Percentiles rank a stretch among this genome's conserved stretches.
phyloP scores from a whole-genome alignment of 768 basidiomycete species.

The Mycena kentingensis region DNA sequence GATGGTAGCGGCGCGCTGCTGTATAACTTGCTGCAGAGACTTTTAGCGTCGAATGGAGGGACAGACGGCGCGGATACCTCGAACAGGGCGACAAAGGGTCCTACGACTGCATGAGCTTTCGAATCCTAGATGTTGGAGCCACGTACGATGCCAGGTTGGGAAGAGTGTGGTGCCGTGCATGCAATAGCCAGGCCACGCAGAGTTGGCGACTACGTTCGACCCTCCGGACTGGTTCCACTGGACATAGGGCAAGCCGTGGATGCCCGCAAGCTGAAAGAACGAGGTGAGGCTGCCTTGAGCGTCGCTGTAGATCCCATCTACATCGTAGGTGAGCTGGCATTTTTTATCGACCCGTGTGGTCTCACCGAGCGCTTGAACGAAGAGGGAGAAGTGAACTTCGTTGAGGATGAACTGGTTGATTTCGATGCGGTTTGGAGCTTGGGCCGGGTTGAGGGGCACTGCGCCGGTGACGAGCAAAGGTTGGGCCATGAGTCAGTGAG shows the following conservation, averaged over 20 bases:
- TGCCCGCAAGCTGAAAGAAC: conserved; percentile 49
- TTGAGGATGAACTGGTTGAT: conserved; percentile 47
- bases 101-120: too few relatives aligned
- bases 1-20: conserved; percentile 41
- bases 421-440: conserved; percentile 45
- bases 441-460: too few relatives aligned
- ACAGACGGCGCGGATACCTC: conserved; percentile 39
- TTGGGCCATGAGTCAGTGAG: too few relatives aligned
- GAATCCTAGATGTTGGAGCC: too few relatives aligned
- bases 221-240: conserved; percentile 45
- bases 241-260: conserved; percentile 53
- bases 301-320: conserved; percentile 34
- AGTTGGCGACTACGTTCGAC: conserved; percentile 23
- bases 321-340: too few relatives aligned
- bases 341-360: too few relatives aligned
- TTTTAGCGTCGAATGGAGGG: background rate
- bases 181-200: conserved; percentile 51
- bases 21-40: conserved; percentile 48
- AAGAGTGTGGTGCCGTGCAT: conserved; percentile 56
- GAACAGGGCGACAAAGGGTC: conserved; percentile 50
- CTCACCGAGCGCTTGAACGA: conserved; percentile 52
- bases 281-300: conserved; percentile 37
- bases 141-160: conserved; percentile 61
- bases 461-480: too few relatives aligned
- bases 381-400: conserved; percentile 50